Base-by-base conservation (phyloP, 257 asterid species). In the Nicotiana otophora region DNA sequence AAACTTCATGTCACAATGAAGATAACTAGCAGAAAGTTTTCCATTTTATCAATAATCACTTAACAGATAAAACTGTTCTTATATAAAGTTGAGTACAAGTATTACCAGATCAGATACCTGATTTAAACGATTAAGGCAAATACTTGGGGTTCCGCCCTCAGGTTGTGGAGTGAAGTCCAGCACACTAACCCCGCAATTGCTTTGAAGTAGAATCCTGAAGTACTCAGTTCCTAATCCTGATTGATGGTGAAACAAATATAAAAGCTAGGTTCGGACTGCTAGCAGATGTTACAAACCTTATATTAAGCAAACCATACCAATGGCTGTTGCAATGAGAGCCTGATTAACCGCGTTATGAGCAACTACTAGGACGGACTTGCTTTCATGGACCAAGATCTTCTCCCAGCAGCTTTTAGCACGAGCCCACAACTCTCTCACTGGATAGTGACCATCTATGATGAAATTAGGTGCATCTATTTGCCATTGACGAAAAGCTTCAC, bases 301-400 rank as follows among this genome's bases (percentile, higher is more conserved):
- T 10, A 9, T 36, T 72, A 82, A 31, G 55, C 17, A 30, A 81
- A 70, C 26, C 75, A 36, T 90, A 95, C 98, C 99, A 26, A 96
- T 84, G 28, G 99, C 97, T 36, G 98, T 94, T 87, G 99, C 98
- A 80, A 96, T 92, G 82, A 96, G 97, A 82, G 99, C 99, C 87
- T 96, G 98, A 85, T 96, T 94, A 84, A 94, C 98, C 64, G 98
- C 99, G 92, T 94, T 94, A 81, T 96, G 99, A 87, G 98, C 99
- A 83, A 94, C 99, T 36, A 96, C 96, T 8, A 96, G 93, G 76
- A 90, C 79, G 11, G 98, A 94, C 88, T 83, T 89, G 91, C 95
- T 90, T 86, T 94, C 96, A 81, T 92, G 93, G 16, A 90, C 83
- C 67, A 96, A 91, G 51, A 96, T 94, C 78, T 86, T 92, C 1